These are phyloP conservation scores for Oryza longistaminata DNA, from an alignment of 176 grass and related monocot genomes.

Conservation along the genomic window DNA sequence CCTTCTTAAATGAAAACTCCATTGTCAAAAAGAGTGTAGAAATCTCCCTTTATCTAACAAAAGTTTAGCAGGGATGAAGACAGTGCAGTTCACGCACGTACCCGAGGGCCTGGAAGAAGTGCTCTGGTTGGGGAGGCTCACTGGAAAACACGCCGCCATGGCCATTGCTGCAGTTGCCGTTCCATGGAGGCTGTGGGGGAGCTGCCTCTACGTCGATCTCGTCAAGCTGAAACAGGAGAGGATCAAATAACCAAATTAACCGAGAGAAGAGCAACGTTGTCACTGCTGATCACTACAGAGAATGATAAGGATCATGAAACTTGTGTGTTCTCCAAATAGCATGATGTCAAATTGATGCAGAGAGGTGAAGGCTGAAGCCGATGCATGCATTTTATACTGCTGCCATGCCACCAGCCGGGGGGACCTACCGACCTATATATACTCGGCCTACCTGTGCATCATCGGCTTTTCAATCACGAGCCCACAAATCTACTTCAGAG, in stretches of 20 bases:
- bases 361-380: not conserved
- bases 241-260: not conserved
- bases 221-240: slow-evolving; percentile 35
- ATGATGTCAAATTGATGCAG: not conserved
- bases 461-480: slow-evolving; percentile 6
- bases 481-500: not conserved
- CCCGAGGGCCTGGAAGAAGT: slow-evolving; percentile 48
- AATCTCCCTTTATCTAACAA: not conserved
- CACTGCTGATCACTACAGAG: not conserved
- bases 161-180: not conserved
- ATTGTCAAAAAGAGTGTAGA: not conserved
- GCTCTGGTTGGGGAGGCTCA: slow-evolving; percentile 43
- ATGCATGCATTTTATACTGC: not conserved
- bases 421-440: slow-evolving; percentile 10
- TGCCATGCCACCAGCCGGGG: not conserved
- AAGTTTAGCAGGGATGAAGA: not conserved
- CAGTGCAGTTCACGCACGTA: slow-evolving; percentile 23
- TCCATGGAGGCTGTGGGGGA: slow-evolving; percentile 5
- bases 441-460: not conserved
- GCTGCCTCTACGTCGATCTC: slow-evolving; percentile 19
- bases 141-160: not conserved
- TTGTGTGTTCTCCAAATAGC: not conserved
- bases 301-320: not conserved
- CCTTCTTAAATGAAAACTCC: not conserved
- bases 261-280: not conserved